phyloP scores from a whole-genome alignment of 495 filamentous ascomycete species.

The Amniculicola lignicola region DNA sequence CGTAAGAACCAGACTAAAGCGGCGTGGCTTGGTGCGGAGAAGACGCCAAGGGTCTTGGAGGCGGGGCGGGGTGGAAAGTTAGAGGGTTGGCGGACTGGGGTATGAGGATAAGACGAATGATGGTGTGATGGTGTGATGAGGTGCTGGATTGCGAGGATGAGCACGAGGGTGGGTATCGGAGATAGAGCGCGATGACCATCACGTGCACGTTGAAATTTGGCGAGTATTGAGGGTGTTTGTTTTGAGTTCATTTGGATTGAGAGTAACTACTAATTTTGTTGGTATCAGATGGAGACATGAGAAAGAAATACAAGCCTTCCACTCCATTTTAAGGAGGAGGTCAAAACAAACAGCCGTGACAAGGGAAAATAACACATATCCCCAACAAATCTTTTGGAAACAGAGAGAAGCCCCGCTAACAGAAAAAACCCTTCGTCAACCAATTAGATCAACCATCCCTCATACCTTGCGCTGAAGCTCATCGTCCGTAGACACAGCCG shows the following conservation, averaged over 20 bases:
- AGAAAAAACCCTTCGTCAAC: not conserved
- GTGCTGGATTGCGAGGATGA: too few species aligned
- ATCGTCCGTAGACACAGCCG: constrained; percentile 2
- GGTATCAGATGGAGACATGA: not conserved
- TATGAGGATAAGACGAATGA: not conserved
- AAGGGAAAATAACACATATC: not conserved
- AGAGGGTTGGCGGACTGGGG: not conserved
- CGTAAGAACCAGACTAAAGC: too few species aligned
- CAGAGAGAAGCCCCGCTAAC: not conserved
- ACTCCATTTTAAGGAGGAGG: not conserved
- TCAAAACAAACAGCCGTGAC: not conserved
- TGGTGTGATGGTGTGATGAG: too few species aligned
- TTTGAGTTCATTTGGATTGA: too few species aligned
- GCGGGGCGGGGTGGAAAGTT: constrained; percentile 17
- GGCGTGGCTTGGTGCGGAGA: constrained; percentile 5
- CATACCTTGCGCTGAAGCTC: not conserved
- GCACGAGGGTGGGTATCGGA: too few species aligned
- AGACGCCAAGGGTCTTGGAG: not conserved
- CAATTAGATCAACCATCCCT: not conserved
- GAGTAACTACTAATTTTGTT: too few species aligned
- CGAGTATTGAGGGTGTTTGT: too few species aligned
- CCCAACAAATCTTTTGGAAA: not conserved
- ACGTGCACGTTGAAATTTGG: too few species aligned
- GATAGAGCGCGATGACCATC: too few species aligned
- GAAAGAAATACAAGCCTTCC: not conserved